Evolutionary conservation across 352 stramenopile genomes (phyloP), one percentile per base, ranked within the genome.

Genomic region (Pythium aristosporum): DNA sequence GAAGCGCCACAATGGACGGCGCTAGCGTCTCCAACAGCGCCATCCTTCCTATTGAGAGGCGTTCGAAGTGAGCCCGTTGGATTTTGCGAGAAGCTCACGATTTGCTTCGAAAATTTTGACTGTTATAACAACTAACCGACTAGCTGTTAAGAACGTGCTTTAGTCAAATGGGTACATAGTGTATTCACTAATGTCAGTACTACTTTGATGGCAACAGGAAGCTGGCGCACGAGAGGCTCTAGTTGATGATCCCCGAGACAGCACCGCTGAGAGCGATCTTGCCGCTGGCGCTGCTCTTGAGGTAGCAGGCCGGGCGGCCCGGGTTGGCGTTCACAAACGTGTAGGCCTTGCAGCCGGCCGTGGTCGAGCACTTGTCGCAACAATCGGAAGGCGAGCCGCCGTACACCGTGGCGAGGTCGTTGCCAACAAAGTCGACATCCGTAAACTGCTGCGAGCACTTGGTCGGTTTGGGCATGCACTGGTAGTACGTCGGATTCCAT

Each of bases 321-420:
- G 41, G 25, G 28, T 65, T 59, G 49, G 25, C 25, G 59, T 65
- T 65, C 18, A 89, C 48, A 44, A 82, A 87, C 30, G 79, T 82
- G 72, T 86, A 88, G 11, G 72, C 79, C 51, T 74, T 68, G 55
- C 79, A 85, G 0, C 69, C 72, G 3, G 34, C 65, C 11, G 70
- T 83, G n/a, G 64, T 46, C 47, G 74, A 60, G 48, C 78, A 89
- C 70, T 57, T 28, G 18, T 63, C 62, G 54, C 77, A 85, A 68
- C 79, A 88, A 12, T 57, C 47, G 21, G 18, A 63, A 0, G 74
- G 63, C 50, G 72, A 65, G 12, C 79, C 11, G 10, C 58, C 68
- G 44, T 74, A 77, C 15, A 76, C 65, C 3, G 69, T 72, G 20
- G 67, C 66, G 60, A 87, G 72, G 49, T 82, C 73, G 25, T 77